phyloP scores from a whole-genome alignment of 768 basidiomycete species.

The Plicaturopsis crispa region DNA sequence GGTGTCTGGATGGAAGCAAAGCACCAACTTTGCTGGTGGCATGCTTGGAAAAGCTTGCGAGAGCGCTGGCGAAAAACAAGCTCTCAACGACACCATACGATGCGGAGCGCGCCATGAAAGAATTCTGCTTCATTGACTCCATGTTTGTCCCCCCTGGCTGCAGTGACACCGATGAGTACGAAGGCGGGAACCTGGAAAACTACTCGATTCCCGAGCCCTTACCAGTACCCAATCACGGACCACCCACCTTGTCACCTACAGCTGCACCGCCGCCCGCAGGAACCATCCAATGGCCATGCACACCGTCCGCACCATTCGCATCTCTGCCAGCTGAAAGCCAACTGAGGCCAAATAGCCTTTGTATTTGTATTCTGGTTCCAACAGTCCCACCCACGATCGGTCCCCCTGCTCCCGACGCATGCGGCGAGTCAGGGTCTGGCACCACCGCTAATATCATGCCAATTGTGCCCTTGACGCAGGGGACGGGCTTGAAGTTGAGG shows the following conservation, averaged over 20 bases:
- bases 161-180: conserved; percentile 13
- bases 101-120: conserved; percentile 7
- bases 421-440: not conserved
- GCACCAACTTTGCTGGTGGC: conserved; percentile 17
- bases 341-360: no score
- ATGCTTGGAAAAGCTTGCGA: conserved; percentile 12
- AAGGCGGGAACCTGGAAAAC: conserved; percentile 10
- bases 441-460: not conserved
- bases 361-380: no score
- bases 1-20: conserved; percentile 10
- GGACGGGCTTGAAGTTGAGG: not conserved
- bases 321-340: not conserved
- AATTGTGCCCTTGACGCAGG: not conserved
- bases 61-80: conserved; percentile 11
- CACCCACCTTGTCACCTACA: not conserved
- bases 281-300: not conserved
- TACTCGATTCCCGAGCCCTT: not conserved
- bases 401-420: not conserved
- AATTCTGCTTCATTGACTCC: conserved; percentile 14
- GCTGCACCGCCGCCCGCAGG: not conserved
- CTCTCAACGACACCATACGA: conserved; percentile 18
- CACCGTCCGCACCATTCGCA: not conserved
- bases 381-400: no score
- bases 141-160: conserved; percentile 11
- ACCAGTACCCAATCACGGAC: not conserved